Evolutionary conservation across 169 alveolate genomes (phyloP).

Genomic region (Babesia divergens): DNA sequence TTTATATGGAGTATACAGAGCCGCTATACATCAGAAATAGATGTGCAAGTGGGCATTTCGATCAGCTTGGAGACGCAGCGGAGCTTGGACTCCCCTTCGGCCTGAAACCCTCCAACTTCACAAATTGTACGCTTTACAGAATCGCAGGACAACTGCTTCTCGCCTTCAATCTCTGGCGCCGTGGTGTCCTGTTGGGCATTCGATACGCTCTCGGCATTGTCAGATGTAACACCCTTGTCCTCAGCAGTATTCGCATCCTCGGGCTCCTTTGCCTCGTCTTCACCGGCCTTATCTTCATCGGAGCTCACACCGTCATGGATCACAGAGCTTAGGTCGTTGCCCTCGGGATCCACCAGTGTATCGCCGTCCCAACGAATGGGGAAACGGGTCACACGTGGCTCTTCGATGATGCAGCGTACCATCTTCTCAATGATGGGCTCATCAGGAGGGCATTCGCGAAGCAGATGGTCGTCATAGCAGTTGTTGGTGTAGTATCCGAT

Average conservation of each 20-base stretch:
- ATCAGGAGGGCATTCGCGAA: conserved; percentile 93
- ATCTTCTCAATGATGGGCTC: conserved; percentile 87
- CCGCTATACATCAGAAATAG: neutral
- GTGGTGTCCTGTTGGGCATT: neutral
- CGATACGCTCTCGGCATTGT: neutral
- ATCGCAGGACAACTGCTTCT: neutral
- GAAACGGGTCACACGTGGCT: conserved; percentile 96
- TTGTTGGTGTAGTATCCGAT: conserved; percentile 96
- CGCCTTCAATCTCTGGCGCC: neutral
- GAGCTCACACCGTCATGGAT: conserved; percentile 39
- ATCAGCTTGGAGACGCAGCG: neutral
- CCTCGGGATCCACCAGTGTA: conserved; percentile 62
- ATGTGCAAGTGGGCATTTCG: neutral
- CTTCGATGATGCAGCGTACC: conserved; percentile 89
- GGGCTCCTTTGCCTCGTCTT: conserved; percentile 13
- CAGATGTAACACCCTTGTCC: neutral
- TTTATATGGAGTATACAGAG: neutral
- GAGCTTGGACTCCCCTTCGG: neutral
- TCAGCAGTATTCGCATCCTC: neutral
- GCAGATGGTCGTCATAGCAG: conserved; percentile 87
- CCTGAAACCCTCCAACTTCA: neutral
- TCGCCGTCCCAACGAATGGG: conserved; percentile 92
- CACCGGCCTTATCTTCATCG: conserved; percentile 45
- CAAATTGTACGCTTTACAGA: neutral
- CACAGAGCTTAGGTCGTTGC: conserved; percentile 58